phyloP scores from a whole-genome alignment of 1,284 basidiomycete genomes.

The Sporisorium scitamineum region DNA sequence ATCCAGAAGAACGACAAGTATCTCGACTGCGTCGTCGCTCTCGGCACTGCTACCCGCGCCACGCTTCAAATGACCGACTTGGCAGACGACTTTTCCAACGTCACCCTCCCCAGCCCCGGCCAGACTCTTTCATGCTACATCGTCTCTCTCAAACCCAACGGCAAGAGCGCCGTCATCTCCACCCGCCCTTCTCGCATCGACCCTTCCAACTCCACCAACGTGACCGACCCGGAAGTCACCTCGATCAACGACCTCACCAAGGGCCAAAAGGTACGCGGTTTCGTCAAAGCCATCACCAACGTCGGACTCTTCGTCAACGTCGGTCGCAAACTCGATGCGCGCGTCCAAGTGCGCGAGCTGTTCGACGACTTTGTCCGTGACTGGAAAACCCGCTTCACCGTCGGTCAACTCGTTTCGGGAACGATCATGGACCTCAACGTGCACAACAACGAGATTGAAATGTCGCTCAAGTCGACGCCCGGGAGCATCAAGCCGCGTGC shows the following conservation, averaged over 20 bases:
- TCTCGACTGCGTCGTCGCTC: constrained; percentile 46
- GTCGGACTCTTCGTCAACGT: constrained; percentile 88
- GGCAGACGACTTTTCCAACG: constrained; percentile 78
- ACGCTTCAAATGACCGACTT: constrained; percentile 75
- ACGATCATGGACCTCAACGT: constrained; percentile 80
- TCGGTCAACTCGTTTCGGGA: constrained; percentile 87
- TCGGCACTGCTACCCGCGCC: constrained; percentile 45
- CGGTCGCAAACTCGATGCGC: constrained; percentile 83
- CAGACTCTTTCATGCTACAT: constrained; percentile 79
- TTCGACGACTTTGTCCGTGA: constrained; percentile 84
- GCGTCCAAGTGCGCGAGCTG: constrained; percentile 92
- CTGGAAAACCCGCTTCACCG: constrained; percentile 85
- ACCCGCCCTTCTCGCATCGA: constrained; percentile 41
- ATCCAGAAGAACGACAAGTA: constrained; percentile 40
- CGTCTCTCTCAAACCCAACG: constrained; percentile 74
- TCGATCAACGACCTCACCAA: constrained; percentile 74
- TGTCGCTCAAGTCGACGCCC: constrained; percentile 77
- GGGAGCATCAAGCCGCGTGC: constrained; percentile 67
- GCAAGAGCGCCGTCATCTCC: constrained; percentile 35
- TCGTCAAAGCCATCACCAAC: constrained; percentile 87
- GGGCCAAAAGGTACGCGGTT: constrained; percentile 80
- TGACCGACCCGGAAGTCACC: constrained; percentile 71
- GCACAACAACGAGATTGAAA: constrained; percentile 82
- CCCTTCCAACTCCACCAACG: constrained; percentile 12
- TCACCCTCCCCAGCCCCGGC: constrained; percentile 77